phyloP scores from a whole-genome alignment of 768 basidiomycete species.

The Tricholoma sp. region DNA sequence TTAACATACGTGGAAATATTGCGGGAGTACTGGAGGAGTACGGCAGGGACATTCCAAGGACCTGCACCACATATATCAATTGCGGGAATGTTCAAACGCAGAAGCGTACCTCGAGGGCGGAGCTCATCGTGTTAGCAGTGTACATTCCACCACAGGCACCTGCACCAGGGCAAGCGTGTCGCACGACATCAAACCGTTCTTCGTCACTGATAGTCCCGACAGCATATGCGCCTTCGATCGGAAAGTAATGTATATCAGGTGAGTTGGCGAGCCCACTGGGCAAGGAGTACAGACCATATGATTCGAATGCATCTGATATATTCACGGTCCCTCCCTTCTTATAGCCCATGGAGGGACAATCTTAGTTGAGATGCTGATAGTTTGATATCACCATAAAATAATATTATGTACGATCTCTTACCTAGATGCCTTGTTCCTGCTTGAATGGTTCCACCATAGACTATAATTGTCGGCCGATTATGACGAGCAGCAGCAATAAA shows the following conservation, averaged over 20 bases:
- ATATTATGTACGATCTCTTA: conserved; percentile 16
- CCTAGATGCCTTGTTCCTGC: conserved; percentile 68
- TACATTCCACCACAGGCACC: conserved; percentile 90
- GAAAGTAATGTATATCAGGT: neutral
- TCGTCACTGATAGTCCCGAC: conserved; percentile 77
- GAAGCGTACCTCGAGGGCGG: conserved; percentile 56
- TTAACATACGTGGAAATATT: conserved; percentile 50
- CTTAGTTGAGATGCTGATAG: conserved; percentile 22
- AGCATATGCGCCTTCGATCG: conserved; percentile 57
- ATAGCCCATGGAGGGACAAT: conserved; percentile 76
- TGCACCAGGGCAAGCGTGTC: conserved; percentile 79
- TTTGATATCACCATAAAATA: conserved; percentile 28
- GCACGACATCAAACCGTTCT: conserved; percentile 79
- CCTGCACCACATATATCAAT: conserved; percentile 21
- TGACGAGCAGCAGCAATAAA: conserved; percentile 83
- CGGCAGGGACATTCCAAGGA: conserved; percentile 80
- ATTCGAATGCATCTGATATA: conserved; percentile 82
- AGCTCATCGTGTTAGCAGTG: conserved; percentile 89
- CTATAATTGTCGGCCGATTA: conserved; percentile 83
- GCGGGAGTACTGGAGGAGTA: conserved; percentile 81
- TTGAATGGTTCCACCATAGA: conserved; percentile 85
- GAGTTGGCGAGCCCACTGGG: neutral
- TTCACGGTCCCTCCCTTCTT: conserved; percentile 80
- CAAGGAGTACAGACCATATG: conserved; percentile 51
- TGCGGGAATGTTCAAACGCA: neutral